These are phyloP conservation scores for Avena insularis DNA, from an alignment of 176 grass and related monocot species.

Conservation along the genomic window DNA sequence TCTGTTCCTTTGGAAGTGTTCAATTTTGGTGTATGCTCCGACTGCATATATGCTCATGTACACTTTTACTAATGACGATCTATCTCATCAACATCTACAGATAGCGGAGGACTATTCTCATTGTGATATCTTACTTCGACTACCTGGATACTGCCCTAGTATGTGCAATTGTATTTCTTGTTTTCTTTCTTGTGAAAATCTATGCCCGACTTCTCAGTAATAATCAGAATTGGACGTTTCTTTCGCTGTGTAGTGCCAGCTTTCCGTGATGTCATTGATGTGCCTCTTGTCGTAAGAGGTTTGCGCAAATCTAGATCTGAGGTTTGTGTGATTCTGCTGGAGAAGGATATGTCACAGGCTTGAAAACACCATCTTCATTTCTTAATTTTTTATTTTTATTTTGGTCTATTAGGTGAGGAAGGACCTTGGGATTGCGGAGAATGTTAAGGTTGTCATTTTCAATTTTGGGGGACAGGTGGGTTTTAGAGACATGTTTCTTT, in stretches of 20 bases:
- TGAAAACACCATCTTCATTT: slow-evolving; percentile 3
- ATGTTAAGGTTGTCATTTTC: slow-evolving; percentile 81
- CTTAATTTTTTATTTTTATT: slow-evolving; percentile 31
- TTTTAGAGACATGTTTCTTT: slow-evolving; percentile 27
- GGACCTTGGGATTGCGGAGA: slow-evolving; percentile 72
- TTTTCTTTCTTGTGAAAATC: not conserved
- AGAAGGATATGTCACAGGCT: slow-evolving; percentile 22
- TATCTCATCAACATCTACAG: slow-evolving; percentile 49
- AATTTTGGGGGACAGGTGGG: slow-evolving; percentile 95
- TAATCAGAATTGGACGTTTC: slow-evolving; percentile 38
- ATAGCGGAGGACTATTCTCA: slow-evolving; percentile 93
- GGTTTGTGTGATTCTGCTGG: slow-evolving; percentile 46
- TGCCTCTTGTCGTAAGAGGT: slow-evolving; percentile 83
- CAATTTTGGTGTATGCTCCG: not conserved
- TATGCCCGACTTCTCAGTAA: not conserved
- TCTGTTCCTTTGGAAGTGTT: not conserved
- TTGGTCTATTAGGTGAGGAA: slow-evolving; percentile 66
- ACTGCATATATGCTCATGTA: not conserved
- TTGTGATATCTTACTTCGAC: slow-evolving; percentile 81
- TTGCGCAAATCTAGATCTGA: slow-evolving; percentile 76
- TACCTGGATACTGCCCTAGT: slow-evolving; percentile 97
- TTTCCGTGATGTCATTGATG: slow-evolving; percentile 83
- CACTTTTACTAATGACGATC: not conserved
- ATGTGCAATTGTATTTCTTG: slow-evolving; percentile 41
- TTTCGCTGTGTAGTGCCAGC: slow-evolving; percentile 64